Evolutionary conservation across 192 early-diverging fungal species (phyloP).

Genomic region (Linnemannia zychae): DNA sequence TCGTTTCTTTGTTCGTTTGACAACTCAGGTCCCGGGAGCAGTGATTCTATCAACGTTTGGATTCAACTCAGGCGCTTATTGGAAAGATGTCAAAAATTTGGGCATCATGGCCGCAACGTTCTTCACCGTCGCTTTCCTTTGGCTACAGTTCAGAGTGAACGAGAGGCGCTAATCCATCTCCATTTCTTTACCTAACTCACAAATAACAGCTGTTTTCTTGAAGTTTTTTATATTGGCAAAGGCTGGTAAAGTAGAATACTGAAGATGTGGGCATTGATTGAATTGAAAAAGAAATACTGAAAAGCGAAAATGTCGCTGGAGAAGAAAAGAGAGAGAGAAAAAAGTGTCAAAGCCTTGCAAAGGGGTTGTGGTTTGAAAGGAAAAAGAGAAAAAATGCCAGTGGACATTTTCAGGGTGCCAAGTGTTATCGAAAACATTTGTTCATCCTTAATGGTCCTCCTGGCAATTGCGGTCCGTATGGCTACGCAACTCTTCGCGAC

Average conservation of each 20-base stretch:
- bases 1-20: background rate
- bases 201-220: background rate
- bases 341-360: constrained; percentile 17
- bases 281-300: background rate
- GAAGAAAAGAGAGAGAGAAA: background rate
- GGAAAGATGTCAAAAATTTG: constrained; percentile 82
- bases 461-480: constrained; percentile 41
- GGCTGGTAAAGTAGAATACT: background rate
- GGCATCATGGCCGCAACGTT: constrained; percentile 68
- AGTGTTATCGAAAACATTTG: background rate
- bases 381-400: background rate
- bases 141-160: constrained; percentile 85
- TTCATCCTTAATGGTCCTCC: constrained; percentile 25
- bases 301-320: background rate
- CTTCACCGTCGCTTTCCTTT: constrained; percentile 76
- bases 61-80: constrained; percentile 85
- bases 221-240: constrained; percentile 12
- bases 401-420: background rate
- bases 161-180: constrained; percentile 71
- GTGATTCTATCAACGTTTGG: constrained; percentile 91
- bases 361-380: constrained; percentile 4
- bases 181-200: background rate
- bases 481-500: constrained; percentile 64
- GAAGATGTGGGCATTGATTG: background rate
- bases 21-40: constrained; percentile 80